Base-by-base conservation (phyloP, 768 basidiomycete species). In the Agaricus sinodeliciosus region DNA sequence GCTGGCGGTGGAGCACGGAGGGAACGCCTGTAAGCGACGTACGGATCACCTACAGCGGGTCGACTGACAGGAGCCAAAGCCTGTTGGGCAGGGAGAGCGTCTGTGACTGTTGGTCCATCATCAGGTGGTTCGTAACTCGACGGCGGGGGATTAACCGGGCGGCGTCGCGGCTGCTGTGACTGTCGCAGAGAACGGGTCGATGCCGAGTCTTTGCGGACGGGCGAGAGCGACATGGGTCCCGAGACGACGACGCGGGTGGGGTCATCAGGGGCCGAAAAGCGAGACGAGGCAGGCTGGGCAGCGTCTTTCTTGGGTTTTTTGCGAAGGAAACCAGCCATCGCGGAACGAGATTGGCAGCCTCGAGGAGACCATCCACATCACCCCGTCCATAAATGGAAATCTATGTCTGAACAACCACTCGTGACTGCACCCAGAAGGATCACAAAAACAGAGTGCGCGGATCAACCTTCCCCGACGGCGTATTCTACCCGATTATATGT, bases 251-350 rank as follows among this genome's bases (percentile, higher is more conserved):
- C 63, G 44, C 59, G 43, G 34, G 46, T 48, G 15, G 37, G 43
- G 37, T 56, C 58, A 46, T 50, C 65, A 48, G 63, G 63, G 50
- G 71, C 76, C 7, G 60, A 54, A 60, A 78, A 73, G 41, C 66
- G 62, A 25, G 77, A 9, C 69, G 56, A 16, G 52, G 31, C 26
- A 15, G 43, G 15, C n/a, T n/a, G n/a, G n/a, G 60, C 9, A 9
- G 40, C 16, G 35, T 67, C 67, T 48, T 63, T 65, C 50, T 71
- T 77, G 9, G 60, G 55, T 62, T 77, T 79, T 69, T 69, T 80
- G 69, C 76, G 80, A 65, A 80, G 69, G 68, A 81, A 80, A 63
- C 72, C 73, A 59, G 76, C 73, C 80, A 81, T 80, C 64, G 67
- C 64, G 47, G 45, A 48, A 25, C 34, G 47, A 48, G 47, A 48